Percentiles rank a stretch among this genome's conserved stretches.
Evolutionary conservation across 179 eudicot genomes (phyloP).

Genomic region (Vitellaria paradoxa): DNA sequence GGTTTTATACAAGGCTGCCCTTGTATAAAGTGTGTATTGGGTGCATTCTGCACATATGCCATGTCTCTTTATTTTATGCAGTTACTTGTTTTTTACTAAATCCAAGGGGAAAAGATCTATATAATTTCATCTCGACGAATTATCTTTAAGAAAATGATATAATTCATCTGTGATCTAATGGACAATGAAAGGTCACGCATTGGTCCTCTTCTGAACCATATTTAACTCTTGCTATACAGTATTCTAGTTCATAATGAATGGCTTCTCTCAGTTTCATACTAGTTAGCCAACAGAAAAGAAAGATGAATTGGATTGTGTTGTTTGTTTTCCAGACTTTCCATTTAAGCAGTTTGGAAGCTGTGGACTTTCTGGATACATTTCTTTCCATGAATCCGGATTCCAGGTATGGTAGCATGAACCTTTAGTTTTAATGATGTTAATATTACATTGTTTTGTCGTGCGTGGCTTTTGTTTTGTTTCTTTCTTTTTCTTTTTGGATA

Average conservation of each 20-base stretch:
- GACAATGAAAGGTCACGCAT: no score
- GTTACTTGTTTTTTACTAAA: no score
- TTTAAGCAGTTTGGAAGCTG: conserved; percentile 56
- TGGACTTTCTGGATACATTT: conserved; percentile 66
- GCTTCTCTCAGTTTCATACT: not conserved
- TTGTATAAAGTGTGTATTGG: no score
- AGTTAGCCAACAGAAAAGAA: not conserved
- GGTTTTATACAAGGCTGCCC: no score
- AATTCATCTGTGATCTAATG: no score
- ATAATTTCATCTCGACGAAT: no score
- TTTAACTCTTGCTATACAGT: not conserved
- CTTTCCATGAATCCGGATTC: conserved; percentile 74
- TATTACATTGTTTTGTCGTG: not conserved
- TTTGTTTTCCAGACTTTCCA: conserved; percentile 43
- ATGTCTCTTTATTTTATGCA: no score
- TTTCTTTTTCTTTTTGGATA: not conserved
- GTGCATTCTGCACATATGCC: no score
- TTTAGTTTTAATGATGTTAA: not conserved
- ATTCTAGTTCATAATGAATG: not conserved
- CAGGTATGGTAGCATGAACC: conserved; percentile 39
- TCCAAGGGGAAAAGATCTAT: no score
- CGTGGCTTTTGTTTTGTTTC: not conserved
- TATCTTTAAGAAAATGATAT: no score
- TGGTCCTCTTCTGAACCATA: not conserved
- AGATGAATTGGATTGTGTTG: not conserved